Evolutionary conservation across 2,329 filamentous ascomycete genomes (phyloP).

Genomic region (Epichloe baconii): DNA sequence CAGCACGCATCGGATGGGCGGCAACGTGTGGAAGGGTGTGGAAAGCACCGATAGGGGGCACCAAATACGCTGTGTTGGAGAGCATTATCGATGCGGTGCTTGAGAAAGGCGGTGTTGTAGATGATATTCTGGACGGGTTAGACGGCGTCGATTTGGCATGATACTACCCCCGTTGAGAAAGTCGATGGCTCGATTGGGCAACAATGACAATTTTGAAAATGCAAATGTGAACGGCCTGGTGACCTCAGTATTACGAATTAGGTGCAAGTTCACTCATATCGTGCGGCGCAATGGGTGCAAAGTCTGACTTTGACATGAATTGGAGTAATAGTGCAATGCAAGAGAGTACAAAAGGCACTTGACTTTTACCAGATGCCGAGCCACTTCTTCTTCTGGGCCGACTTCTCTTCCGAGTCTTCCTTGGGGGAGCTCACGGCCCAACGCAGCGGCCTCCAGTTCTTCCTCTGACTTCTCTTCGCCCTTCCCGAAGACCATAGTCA

Average conservation of each 20-base stretch:
- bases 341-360: background rate
- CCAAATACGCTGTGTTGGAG: slow-evolving; percentile 60
- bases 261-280: background rate
- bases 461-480: slow-evolving; percentile 22
- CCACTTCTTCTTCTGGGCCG: slow-evolving; percentile 55
- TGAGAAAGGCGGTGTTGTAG: slow-evolving; percentile 64
- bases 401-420: slow-evolving; percentile 14
- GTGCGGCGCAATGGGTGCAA: background rate
- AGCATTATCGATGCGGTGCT: slow-evolving; percentile 66
- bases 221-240: background rate
- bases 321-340: background rate
- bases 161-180: background rate
- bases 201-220: background rate
- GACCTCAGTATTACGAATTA: no score
- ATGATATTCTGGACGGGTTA: slow-evolving; percentile 74
- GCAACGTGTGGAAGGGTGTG: slow-evolving; percentile 56
- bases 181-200: no score
- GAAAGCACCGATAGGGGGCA: slow-evolving; percentile 73
- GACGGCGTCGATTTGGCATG: slow-evolving; percentile 59
- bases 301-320: background rate
- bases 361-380: slow-evolving; percentile 60
- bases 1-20: slow-evolving; percentile 31
- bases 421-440: slow-evolving; percentile 23
- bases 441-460: slow-evolving; percentile 22
- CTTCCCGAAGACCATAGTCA: slow-evolving; percentile 32